Evolutionary conservation across 177 flowering plant species (phyloP), one percentile per base, ranked within the genome.

Genomic region (Telopea speciosissima): DNA sequence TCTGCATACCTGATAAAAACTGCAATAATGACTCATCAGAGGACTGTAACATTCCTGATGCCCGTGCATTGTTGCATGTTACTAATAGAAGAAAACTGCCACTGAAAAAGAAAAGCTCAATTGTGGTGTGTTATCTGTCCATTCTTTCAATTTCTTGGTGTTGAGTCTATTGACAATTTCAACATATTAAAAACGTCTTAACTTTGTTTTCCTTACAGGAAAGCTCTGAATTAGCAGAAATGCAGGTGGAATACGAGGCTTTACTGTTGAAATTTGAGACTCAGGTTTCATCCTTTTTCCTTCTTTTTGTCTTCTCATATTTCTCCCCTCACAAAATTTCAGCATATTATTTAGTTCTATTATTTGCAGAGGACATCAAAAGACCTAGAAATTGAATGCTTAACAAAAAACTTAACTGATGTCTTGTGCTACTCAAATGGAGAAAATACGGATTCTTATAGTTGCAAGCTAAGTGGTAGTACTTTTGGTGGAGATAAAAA

Each of bases 71-170:
- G 75, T 70, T 86, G 83, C 86, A 86, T 84, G 89, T 96, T 42
- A 96, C 99, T 58, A 93, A 78, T 77, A 85, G 99, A 81, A 85
- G 83, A 83, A 96, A 90, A 83, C 79, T 70, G 49, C 79, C 86
- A 12, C 69, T 65, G 22, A 85, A 70, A 77, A 86, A 86, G 80
- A 86, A 77, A 71, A 84, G 79, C 76, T 77, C 81, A 69, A 68
- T 66, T 65, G 76, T 66, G 89, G 97, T 89, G 71, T 71, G 83
- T 54, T 4, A 42, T 61, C 10, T 61, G 7, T 19, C 54, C 42
- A 62, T 72, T 14, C 56, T 68, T 14, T 75, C 23, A 10, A 65
- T 52, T 5, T 52, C 26, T 25, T 64, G 64, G 7, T 24, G 5
- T 68, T n/a, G n/a, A n/a, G n/a, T n/a, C n/a, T n/a, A n/a, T n/a